These are phyloP conservation scores for Colletotrichum higginsianum DNA, from an alignment of 2,329 filamentous ascomycete species.

Conservation along the genomic window DNA sequence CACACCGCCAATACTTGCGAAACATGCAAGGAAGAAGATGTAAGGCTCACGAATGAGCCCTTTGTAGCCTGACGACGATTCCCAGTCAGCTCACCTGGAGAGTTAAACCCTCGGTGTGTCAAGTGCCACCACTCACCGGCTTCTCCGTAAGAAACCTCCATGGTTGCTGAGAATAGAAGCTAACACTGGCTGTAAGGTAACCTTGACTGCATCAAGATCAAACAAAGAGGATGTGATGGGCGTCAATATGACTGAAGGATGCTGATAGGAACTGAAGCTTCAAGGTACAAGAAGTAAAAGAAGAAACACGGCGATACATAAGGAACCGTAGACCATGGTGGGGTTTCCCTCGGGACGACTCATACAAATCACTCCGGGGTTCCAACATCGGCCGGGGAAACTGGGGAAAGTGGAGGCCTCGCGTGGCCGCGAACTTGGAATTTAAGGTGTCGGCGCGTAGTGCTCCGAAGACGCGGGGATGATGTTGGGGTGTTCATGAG, in stretches of 20 bases:
- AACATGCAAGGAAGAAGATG: conserved; percentile 27
- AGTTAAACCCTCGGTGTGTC: background rate
- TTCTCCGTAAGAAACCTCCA: conserved; percentile 22
- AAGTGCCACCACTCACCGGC: background rate
- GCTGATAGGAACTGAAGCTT: background rate
- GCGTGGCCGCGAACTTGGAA: background rate
- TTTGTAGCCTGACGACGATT: background rate
- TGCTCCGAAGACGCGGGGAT: conserved; percentile 24
- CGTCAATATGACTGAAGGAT: too few species aligned
- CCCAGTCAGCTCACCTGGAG: background rate
- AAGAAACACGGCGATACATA: background rate
- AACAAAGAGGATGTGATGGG: background rate
- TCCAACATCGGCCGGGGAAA: conserved; percentile 4
- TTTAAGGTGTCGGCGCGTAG: conserved; percentile 1
- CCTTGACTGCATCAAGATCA: background rate
- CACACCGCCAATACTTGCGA: conserved; percentile 19
- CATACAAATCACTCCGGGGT: background rate
- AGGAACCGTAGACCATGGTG: background rate
- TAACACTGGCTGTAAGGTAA: background rate
- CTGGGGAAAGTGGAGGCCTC: conserved; percentile 19
- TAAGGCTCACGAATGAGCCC: conserved; percentile 15
- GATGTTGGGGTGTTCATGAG: conserved; percentile 4
- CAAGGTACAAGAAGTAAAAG: background rate
- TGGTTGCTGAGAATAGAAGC: background rate
- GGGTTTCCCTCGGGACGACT: conserved; percentile 8